Base-by-base conservation (phyloP, 805 yeast species). In the Saturnispora hagleri region DNA sequence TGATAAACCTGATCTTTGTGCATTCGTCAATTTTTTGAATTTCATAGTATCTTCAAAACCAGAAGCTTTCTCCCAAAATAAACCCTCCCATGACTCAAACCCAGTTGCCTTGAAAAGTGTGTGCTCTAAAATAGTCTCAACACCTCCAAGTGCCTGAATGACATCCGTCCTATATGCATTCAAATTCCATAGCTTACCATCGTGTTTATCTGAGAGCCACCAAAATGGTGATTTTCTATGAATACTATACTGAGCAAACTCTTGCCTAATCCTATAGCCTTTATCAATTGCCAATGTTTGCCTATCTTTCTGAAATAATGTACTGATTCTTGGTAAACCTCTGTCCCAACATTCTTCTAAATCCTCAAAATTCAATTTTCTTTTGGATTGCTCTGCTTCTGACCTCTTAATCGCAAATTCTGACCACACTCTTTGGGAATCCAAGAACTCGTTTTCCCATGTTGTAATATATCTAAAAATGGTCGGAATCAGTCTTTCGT, bases 41-140 rank as follows among this genome's bases (percentile, higher is more conserved):
- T 90, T 91, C 78, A 93, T 77, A 0, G 96, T 86, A 61, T 93
- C 99, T 67, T 93, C 99, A 65, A 90, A 93, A 0, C 99, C 99
- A 27, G 96, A 83, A 0, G 95, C 95, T 64, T 90, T 90, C 63
- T 93, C 99, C 99, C 99, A 93, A 68, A 93, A 93, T 26, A 93
- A 72, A 4, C 99, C 98, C 70, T 93, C 99, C 99, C 99, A 93
- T 8, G 95, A 86, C 59, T 86, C 95, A 63, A 93, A 93, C 0
- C 99, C 99, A 1, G 99, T 93, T 12, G 95, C 99, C 64, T 86
- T 89, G 73, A 93, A 93, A 45, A 93, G 69, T 0, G 98, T 89
- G 61, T 93, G 99, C 62, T 91, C 98, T 54, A 93, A 68, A 63
- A 93, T 93, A 0, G 98, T 89, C 61, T 91, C 97, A 53, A 93